Percentiles rank a stretch among this genome's conserved stretches.
phyloP scores from a whole-genome alignment of 495 filamentous ascomycete genomes.

The Aspergillus cristatus region DNA sequence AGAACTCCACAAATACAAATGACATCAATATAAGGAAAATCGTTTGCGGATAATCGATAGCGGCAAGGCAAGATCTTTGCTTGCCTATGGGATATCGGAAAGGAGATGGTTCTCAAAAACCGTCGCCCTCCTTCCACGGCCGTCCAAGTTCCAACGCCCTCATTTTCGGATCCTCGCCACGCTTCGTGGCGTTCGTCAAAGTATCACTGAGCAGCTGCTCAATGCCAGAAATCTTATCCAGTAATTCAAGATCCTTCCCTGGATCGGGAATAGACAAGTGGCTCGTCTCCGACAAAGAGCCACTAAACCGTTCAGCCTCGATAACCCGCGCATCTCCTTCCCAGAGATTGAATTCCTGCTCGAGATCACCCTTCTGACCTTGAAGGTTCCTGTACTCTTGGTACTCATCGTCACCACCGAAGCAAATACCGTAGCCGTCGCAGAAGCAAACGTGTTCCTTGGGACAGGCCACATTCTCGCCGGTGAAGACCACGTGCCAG shows the following conservation, averaged over 20 bases:
- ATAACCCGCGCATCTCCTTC: slow-evolving; percentile 25
- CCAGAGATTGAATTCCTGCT: slow-evolving; percentile 43
- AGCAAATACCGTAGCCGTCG: slow-evolving; percentile 71
- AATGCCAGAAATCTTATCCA: slow-evolving; percentile 16
- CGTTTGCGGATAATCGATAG: too few relatives aligned
- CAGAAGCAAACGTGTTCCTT: slow-evolving; percentile 64
- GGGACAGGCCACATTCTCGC: slow-evolving; percentile 49
- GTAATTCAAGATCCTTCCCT: slow-evolving; percentile 21
- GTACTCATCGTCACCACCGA: slow-evolving; percentile 50
- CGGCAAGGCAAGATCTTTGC: too few relatives aligned
- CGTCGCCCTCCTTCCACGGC: slow-evolving; percentile 5
- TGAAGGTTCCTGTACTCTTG: slow-evolving; percentile 36
- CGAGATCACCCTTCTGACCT: slow-evolving; percentile 28
- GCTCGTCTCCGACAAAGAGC: slow-evolving; percentile 19
- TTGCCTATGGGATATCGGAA: too few relatives aligned
- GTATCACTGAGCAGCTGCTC: slow-evolving; percentile 27
- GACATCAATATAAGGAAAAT: too few relatives aligned
- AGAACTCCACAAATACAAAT: too few relatives aligned
- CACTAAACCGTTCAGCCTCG: slow-evolving; percentile 22
- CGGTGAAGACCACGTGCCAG: slow-evolving; percentile 64
- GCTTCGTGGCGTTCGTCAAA: slow-evolving; percentile 33
- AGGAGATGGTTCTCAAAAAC: too few relatives aligned
- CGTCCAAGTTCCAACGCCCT: slow-evolving; percentile 46
- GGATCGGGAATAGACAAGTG: slow-evolving; percentile 28
- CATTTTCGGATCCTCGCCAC: slow-evolving; percentile 41